phyloP scores from a whole-genome alignment of 2,329 filamentous ascomycete species.

The Sordariomycetes sp. region DNA sequence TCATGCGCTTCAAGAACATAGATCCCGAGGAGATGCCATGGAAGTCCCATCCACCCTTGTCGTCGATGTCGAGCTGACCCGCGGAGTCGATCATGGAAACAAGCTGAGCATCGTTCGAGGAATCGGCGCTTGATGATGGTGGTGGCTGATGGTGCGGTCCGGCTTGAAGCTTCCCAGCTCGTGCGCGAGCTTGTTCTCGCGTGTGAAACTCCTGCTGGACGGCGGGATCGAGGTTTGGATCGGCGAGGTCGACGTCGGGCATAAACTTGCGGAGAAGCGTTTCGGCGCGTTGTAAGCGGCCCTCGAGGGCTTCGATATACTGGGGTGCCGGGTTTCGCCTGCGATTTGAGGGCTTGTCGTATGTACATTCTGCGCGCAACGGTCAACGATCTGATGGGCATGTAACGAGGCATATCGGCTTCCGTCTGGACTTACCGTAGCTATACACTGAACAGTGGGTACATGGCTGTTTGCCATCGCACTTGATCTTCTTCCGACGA shows the following conservation, averaged over 20 bases:
- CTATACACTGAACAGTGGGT: slow-evolving; percentile 98
- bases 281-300: slow-evolving; percentile 74
- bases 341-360: slow-evolving; percentile 89
- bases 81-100: slow-evolving; percentile 94
- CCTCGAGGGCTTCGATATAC: slow-evolving; percentile 85
- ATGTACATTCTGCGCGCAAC: slow-evolving; percentile 73
- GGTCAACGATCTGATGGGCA: not conserved
- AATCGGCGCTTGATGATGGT: slow-evolving; percentile 17
- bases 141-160: slow-evolving; percentile 11
- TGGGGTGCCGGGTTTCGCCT: slow-evolving; percentile 84
- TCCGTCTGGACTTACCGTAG: slow-evolving; percentile 67
- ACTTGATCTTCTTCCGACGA: slow-evolving; percentile 80
- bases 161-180: slow-evolving; percentile 30
- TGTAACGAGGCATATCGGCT: slow-evolving; percentile 1
- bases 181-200: slow-evolving; percentile 40
- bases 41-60: slow-evolving; percentile 89
- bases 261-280: slow-evolving; percentile 68
- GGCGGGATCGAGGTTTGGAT: slow-evolving; percentile 71
- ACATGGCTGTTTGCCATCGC: slow-evolving; percentile 78
- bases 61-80: slow-evolving; percentile 83
- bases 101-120: slow-evolving; percentile 64
- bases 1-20: slow-evolving; percentile 79
- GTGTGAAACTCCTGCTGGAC: slow-evolving; percentile 61
- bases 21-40: slow-evolving; percentile 88
- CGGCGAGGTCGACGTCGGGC: slow-evolving; percentile 76